Percentiles rank a stretch among this genome's conserved stretches.
These are phyloP conservation scores for Tolypocladium nubicola DNA, from an alignment of 2,329 filamentous ascomycete species.

Conservation along the genomic window DNA sequence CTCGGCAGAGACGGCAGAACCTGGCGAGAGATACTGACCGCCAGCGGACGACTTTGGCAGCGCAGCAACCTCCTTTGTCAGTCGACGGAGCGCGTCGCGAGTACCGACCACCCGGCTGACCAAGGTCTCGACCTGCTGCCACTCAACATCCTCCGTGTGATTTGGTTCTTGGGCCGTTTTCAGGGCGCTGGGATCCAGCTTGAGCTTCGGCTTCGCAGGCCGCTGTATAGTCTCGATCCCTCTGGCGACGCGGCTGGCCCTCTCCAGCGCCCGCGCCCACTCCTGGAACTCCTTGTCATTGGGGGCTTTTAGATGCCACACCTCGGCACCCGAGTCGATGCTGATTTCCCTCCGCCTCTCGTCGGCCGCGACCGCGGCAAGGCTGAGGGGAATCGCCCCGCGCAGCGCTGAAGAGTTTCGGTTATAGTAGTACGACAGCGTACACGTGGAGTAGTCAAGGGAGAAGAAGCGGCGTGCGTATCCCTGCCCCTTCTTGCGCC, in stretches of 20 bases:
- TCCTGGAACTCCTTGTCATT: constrained; percentile 77
- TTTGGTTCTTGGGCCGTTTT: constrained; percentile 20
- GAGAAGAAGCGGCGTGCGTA: constrained; percentile 93
- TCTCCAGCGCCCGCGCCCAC: constrained; percentile 80
- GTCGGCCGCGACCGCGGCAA: constrained; percentile 85
- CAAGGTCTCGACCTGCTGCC: constrained; percentile 75
- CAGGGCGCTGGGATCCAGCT: constrained; percentile 14
- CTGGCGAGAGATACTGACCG: constrained; percentile 28
- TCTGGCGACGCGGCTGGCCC: constrained; percentile 58
- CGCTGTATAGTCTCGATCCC: constrained; percentile 31
- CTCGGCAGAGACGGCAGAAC: constrained; percentile 20
- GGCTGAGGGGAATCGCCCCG: constrained; percentile 81
- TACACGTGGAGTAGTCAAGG: constrained; percentile 86
- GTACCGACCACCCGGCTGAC: constrained; percentile 81
- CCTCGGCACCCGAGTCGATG: constrained; percentile 91
- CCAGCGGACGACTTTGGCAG: constrained; percentile 17
- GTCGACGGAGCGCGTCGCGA: constrained; percentile 73
- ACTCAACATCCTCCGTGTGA: constrained; percentile 64
- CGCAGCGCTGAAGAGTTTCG: constrained; percentile 85
- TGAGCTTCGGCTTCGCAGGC: constrained; percentile 14
- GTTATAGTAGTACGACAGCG: constrained; percentile 92
- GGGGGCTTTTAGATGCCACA: constrained; percentile 85
- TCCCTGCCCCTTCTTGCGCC: constrained; percentile 87
- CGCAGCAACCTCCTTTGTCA: constrained; percentile 75
- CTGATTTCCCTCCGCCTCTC: constrained; percentile 84